A percentile compares a stretch with the other conserved stretches of the same genome.
These are phyloP conservation scores for Lachnellula subtilissima DNA, from an alignment of 2,329 filamentous ascomycete species.

Conservation along the genomic window DNA sequence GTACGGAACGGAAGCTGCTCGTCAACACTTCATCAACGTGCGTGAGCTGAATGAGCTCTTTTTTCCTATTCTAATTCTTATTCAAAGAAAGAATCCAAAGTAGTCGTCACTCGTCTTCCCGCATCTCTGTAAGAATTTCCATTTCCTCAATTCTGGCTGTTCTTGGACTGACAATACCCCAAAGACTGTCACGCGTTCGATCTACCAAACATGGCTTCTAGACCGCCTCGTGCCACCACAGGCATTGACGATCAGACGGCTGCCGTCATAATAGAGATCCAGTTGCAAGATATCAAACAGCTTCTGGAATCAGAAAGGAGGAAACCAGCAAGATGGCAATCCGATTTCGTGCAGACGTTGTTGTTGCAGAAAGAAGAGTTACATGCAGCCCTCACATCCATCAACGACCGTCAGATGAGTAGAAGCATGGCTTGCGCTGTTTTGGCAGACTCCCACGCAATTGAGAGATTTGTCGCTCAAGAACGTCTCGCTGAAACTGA, in stretches of 20 bases:
- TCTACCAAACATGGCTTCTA: background rate
- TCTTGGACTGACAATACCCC: no score
- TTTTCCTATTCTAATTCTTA: no score
- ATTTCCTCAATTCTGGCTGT: no score
- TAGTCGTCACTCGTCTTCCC: no score
- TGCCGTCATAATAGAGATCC: constrained; percentile 1
- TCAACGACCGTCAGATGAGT: constrained; percentile 1
- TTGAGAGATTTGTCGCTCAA: background rate
- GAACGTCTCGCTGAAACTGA: background rate
- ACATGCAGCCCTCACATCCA: background rate
- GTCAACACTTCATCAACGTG: no score
- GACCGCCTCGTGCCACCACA: background rate
- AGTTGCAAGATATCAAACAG: constrained; percentile 4
- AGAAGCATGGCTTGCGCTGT: background rate
- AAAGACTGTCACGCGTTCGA: background rate
- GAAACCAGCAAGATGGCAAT: background rate
- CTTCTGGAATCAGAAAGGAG: background rate
- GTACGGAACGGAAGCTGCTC: no score
- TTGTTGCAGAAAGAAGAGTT: constrained; percentile 6
- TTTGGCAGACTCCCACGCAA: background rate
- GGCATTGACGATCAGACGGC: constrained; percentile 1
- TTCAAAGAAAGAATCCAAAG: no score
- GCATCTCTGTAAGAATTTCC: no score
- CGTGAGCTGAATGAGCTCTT: no score
- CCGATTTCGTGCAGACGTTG: background rate